Base-by-base conservation (phyloP, 345 rosid genomes). In the Hibiscus tridactylites region DNA sequence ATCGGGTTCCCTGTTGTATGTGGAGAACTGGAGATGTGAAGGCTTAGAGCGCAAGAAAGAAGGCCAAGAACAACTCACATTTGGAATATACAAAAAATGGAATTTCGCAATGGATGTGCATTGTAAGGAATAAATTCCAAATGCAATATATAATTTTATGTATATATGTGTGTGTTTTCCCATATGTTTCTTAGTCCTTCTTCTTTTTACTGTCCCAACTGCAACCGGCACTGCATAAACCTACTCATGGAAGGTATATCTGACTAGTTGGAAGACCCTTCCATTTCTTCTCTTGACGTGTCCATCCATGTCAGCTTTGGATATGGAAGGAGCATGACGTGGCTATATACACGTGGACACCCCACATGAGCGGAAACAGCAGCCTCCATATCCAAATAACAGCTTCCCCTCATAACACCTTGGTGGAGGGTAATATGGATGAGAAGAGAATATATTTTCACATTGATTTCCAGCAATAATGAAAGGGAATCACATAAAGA, bases 101-200 rank as follows among this genome's bases (percentile, higher is more conserved):
- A 35, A 35, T 82, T 81, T 81, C 59, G 42, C 75, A 60, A 74
- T 74, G 83, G 88, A 70, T 80, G 79, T 80, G 84, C 87, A 81
- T 79, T 79, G 83, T 63, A 59, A 72, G 82, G 97, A 88, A 86
- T 83, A 77, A 70, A 86, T 92, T 84, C 97, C 79, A 60, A 72
- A 66, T 75, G 78, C 71, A 61, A 63, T 53, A n/a, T n/a, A 17
- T 16, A 5, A 13, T 3, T 15, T 52, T 2, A 12, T 16, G 1
- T 52, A 52, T 1, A 21, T 21, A 0, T 21, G 21, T 21, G 4
- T n/a, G 9, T 35, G 37, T 35, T 35, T 44, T 10, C 60, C 13
- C 70, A 28, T 66, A 61, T 65, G 54, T 71, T 44, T 81, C 26
- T 78, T 16, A 68, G 70, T 73, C 83, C 76, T 74, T 79, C 73